phyloP scores from a whole-genome alignment of 1,284 basidiomycete species.

The Pseudomicrostroma phylloplanum region DNA sequence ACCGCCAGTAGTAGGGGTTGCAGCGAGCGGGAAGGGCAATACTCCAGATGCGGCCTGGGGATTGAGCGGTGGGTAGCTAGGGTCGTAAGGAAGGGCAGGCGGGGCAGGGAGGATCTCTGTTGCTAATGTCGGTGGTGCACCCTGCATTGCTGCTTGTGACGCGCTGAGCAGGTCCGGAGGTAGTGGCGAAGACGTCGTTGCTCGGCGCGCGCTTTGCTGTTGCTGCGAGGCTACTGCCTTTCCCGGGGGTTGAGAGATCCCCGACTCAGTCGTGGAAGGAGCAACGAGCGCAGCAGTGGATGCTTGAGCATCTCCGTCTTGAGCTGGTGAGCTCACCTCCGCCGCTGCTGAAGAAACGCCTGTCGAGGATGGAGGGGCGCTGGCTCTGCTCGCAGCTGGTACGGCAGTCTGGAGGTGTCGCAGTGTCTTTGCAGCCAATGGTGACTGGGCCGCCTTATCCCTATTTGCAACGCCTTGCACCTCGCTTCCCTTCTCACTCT shows the following conservation, averaged over 20 bases:
- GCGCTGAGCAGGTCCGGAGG: neutral
- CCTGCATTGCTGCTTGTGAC: neutral
- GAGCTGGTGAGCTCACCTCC: no score
- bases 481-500: no score
- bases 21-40: neutral
- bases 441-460: no score
- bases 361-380: no score
- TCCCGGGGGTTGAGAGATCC: neutral
- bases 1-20: neutral
- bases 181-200: neutral
- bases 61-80: slow-evolving; percentile 5
- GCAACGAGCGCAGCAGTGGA: neutral
- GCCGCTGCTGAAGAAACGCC: no score
- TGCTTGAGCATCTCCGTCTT: neutral
- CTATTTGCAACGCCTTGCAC: no score
- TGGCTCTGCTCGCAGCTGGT: no score
- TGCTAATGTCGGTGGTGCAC: neutral
- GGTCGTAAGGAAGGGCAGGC: slow-evolving; percentile 4
- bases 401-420: no score
- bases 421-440: no score
- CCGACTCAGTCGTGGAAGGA: neutral
- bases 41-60: neutral
- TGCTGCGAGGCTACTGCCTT: neutral
- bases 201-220: neutral
- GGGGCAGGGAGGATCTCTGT: slow-evolving; percentile 12